Base-by-base conservation (phyloP, 495 filamentous ascomycete genomes). In the Platismatia glauca region DNA sequence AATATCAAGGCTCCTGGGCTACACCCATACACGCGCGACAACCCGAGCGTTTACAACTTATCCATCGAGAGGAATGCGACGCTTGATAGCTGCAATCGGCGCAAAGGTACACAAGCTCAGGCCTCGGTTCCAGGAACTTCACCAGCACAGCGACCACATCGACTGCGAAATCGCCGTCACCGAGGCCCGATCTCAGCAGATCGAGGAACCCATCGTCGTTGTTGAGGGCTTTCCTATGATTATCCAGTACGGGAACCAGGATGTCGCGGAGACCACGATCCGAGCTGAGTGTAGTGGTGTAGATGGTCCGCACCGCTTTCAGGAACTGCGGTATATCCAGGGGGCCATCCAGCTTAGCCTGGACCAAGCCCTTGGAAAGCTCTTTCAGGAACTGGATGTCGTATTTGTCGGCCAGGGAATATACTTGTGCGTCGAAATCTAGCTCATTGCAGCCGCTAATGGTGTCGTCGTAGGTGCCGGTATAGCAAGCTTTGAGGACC, bases 361-460 rank as follows among this genome's bases (percentile, higher is more conserved):
- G n/a, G n/a, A n/a, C n/a, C n/a, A n/a, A n/a, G 24, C 31, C 7
- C 22, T 39, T 39, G 34, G 55, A 34, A 24, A 57, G 31, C 5
- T 57, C 55, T n/a, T 57, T 57, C 13, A 57, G 12, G 0, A 39
- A n/a, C 3, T 11, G 12, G 7, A 57, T n/a, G 33, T 34, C 31
- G 33, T 57, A 57, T 34, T 57, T 57, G 55, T 57, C 55, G 22
- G 55, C 55, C 4, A 57, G 38, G 55, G 55, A 34, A 20, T 57
- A 57, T 8, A 57, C 37, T 2, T 9, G 34, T 27, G 34, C 9
- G 18, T 57, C 13, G 20, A 56, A 33, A 56, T 31, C 18, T 22
- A 33, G 31, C 22, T 56, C 37, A 1, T 33, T 18, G 18, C 37
- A 37, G 29, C 37, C 13, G 33, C 37, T 31, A 13, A 56, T 34